Base-by-base conservation (phyloP, 83 land plant species). In the Picea abies region DNA sequence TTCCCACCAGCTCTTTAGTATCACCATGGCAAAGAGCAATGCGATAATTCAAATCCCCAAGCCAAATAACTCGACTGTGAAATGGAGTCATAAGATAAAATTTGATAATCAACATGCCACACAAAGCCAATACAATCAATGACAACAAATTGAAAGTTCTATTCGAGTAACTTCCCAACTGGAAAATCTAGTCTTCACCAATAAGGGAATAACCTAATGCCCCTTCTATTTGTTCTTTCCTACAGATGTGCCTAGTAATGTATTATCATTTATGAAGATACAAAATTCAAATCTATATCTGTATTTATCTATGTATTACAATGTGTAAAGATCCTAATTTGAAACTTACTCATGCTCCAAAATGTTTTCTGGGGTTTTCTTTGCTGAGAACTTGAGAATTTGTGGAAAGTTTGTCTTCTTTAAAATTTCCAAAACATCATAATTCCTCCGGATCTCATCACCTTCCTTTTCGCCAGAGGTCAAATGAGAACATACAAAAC, bases 41-140 rank as follows among this genome's bases (percentile, higher is more conserved):
- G 4, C 97, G 98, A 83, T 97, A 97, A 81, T 95, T 97, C 58
- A 97, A 76, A 85, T 97, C 99, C 10, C 99, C 99, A 23, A 97
- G 93, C 99, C 99, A 97, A 75, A 97, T 87, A 6, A 97, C 81
- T 56, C 94, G 94, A 79, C 99, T 97, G 92, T 85, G 62, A 52
- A 22, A n/a, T 32, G 19, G 63, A 61, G 63, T n/a, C 77, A 62
- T 15, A 58, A 60, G 17, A n/a, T 60, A 35, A 16, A 60, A 16
- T 16, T 77, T 0, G 63, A 14, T 60, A 60, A 60, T 78, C 20
- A 62, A 25, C 61, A 23, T 78, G 14, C 41, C 44, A 58, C 32
- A 60, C 16, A 60, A 60, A 78, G 22, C n/a, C 8, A 5, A 60
- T 78, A 17, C n/a, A 37, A 76, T 25, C 29, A 12, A 80, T 79